Evolutionary conservation across 139 green algal genomes (phyloP).

Genomic region (Volvox africanus): DNA sequence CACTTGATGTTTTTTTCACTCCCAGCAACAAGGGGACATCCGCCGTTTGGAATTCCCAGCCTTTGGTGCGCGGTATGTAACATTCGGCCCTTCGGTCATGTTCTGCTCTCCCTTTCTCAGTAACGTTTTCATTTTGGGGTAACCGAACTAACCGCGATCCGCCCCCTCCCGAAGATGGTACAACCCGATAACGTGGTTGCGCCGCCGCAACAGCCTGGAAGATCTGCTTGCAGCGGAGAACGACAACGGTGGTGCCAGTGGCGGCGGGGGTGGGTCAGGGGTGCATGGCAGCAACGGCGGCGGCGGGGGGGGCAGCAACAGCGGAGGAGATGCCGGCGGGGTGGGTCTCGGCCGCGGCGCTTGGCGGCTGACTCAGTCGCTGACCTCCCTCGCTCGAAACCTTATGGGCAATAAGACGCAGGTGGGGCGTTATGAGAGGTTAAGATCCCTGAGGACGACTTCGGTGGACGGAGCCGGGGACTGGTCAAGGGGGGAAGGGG

Average conservation of each 20-base stretch:
- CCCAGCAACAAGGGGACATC: no score
- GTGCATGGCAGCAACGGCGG: background rate
- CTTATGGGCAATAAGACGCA: slow-evolving; percentile 38
- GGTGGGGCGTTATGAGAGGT: background rate
- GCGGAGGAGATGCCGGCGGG: background rate
- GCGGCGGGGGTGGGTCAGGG: background rate
- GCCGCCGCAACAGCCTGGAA: slow-evolving; percentile 42
- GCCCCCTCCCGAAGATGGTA: slow-evolving; percentile 26
- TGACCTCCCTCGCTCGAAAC: background rate
- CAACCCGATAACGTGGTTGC: slow-evolving; percentile 36
- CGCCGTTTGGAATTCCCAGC: no score
- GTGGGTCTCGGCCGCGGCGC: background rate
- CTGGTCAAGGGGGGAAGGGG: background rate
- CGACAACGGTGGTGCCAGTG: background rate
- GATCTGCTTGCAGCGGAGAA: slow-evolving; percentile 25
- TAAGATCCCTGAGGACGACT: no score
- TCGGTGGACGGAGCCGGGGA: no score
- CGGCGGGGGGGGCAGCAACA: no score
- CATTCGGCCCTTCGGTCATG: no score
- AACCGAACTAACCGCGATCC: no score
- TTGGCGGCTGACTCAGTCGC: slow-evolving; percentile 28
- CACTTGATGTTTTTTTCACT: no score
- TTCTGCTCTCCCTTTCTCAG: no score
- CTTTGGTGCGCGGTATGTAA: no score
- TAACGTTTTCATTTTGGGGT: no score